These are phyloP conservation scores for Claviceps citrina DNA, from an alignment of 2,329 filamentous ascomycete genomes.

Conservation along the genomic window DNA sequence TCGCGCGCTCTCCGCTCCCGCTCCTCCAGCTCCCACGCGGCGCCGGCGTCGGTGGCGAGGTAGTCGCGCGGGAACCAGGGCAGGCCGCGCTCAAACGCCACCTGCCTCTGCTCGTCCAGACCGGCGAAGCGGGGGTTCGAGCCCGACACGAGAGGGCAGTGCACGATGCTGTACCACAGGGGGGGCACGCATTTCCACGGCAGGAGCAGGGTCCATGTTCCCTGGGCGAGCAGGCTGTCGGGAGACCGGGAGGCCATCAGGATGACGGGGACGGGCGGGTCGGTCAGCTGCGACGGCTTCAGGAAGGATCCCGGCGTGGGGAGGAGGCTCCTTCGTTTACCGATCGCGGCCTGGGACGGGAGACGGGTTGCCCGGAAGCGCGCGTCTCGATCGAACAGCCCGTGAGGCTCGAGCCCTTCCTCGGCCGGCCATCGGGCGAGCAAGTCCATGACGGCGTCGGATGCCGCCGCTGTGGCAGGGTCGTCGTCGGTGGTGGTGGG, in stretches of 20 bases:
- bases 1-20: slow-evolving; percentile 54
- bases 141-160: slow-evolving; percentile 63
- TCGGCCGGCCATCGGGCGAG: slow-evolving; percentile 57
- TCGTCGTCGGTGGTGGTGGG: slow-evolving; percentile 17
- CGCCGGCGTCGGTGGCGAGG: slow-evolving; percentile 64
- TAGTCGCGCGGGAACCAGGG: slow-evolving; percentile 83
- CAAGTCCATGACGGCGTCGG: slow-evolving; percentile 35
- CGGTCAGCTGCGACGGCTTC: slow-evolving; percentile 33
- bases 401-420: slow-evolving; percentile 26
- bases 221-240: slow-evolving; percentile 36
- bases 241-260: slow-evolving; percentile 45
- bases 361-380: slow-evolving; percentile 50
- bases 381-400: slow-evolving; percentile 52
- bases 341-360: slow-evolving; percentile 66
- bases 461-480: slow-evolving; percentile 8
- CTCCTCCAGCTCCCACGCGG: slow-evolving; percentile 59
- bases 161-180: slow-evolving; percentile 76
- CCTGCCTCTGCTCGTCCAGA: slow-evolving; percentile 61
- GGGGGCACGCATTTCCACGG: slow-evolving; percentile 82
- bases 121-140: slow-evolving; percentile 74
- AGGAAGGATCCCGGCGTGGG: slow-evolving; percentile 49
- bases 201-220: slow-evolving; percentile 68
- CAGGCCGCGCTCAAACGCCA: slow-evolving; percentile 61
- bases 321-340: slow-evolving; percentile 52
- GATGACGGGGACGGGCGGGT: slow-evolving; percentile 66